Evolutionary conservation across 1,284 basidiomycete species (phyloP), one percentile per base, ranked within the genome.

Genomic region (Lignosus rhinocerotis): DNA sequence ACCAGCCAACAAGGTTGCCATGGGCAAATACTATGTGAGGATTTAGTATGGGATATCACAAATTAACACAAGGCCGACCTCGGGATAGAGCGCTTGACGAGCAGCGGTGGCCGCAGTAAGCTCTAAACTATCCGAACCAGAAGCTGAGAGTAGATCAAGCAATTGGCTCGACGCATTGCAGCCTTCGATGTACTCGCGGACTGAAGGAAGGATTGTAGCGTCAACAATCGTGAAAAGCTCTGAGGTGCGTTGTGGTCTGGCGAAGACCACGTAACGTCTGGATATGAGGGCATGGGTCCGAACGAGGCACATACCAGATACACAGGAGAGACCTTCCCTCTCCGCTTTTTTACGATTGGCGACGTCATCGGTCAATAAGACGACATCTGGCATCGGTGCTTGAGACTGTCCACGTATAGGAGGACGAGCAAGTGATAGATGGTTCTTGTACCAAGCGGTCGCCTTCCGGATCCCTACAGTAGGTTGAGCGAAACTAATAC

Each of bases 311-410:
- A 43, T 63, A 90, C 90, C 85, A 60, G 90, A 90, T 39, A 83
- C 70, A 47, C 84, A 82, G 0, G 76, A 70, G n/a, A 96, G 81
- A 1, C 84, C 87, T 43, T 87, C 83, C n/a, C 78, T 76, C 59
- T 84, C 78, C 0, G 94, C 93, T 61, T 90, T 89, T 66, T 84
- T 80, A 50, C 92, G 78, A 72, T 98, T 98, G 17, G 86, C 91
- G 42, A 82, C 87, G 71, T 99, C 97, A 72, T 99, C 94, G 1
- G 94, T 94, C 56, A 98, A 77, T 9, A 98, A 81, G 5, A 98
- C 79, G 43, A 95, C 81, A 5, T 78, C 78, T 1, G 93, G 89
- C 1, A 82, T 63, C 33, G 74, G 73, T 17, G 73, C 74, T 12
- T 70, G 65, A 9, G 74, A 61, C 47, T 71, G 69, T 6, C 82